Evolutionary conservation across 352 stramenopile genomes (phyloP).

Genomic region (Phytopythium boreale): DNA sequence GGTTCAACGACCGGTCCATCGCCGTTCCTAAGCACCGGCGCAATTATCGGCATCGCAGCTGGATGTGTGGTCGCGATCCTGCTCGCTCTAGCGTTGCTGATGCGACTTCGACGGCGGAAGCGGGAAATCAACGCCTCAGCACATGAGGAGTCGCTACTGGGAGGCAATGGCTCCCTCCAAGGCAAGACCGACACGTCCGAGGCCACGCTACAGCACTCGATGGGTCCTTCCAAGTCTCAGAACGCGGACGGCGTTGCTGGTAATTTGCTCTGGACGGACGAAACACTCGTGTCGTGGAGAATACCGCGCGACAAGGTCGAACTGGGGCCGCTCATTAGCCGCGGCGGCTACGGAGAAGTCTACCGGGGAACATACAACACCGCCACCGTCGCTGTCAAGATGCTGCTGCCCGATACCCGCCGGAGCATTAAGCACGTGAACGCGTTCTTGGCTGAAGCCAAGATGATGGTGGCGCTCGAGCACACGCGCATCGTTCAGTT

Average conservation of each 20-base stretch:
- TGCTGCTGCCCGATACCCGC: conserved; percentile 12
- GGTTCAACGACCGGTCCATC: no score
- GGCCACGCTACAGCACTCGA: no score
- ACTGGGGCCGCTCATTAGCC: conserved; percentile 9
- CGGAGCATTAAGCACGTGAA: conserved; percentile 12
- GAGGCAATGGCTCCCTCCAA: neutral
- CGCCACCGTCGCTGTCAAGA: conserved; percentile 20
- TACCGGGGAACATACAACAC: conserved; percentile 17
- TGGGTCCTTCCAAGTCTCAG: no score
- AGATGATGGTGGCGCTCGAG: conserved; percentile 16
- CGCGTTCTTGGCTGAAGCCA: conserved; percentile 21
- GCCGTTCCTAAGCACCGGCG: neutral
- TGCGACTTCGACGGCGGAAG: conserved; percentile 1
- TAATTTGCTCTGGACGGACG: conserved; percentile 18
- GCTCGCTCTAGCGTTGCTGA: conserved; percentile 14
- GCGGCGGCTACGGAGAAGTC: conserved; percentile 25
- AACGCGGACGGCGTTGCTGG: no score
- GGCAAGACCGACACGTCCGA: neutral
- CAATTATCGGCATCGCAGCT: conserved; percentile 12
- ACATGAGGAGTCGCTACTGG: neutral
- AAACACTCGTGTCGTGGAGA: conserved; percentile 16
- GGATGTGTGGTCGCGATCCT: conserved; percentile 10
- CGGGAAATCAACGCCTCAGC: neutral
- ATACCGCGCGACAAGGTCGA: conserved; percentile 15
- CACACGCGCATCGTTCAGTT: conserved; percentile 23